Conservation (phyloP, 2,329 filamentous ascomycete species). For the Colletotrichum tabaci region DNA sequence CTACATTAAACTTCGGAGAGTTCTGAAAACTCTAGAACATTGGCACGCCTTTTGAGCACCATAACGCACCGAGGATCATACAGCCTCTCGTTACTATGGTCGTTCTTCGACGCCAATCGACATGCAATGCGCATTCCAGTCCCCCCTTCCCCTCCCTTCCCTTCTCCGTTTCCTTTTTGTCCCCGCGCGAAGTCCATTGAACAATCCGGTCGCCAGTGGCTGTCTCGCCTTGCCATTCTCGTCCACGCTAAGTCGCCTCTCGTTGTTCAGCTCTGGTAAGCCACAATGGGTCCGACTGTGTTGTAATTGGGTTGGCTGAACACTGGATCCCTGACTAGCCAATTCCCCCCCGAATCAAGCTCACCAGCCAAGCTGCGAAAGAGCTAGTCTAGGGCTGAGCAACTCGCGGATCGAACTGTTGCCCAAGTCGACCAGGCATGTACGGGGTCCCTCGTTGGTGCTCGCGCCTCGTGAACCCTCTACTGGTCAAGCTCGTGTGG, state of each 20-base stretch:
- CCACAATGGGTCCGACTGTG: constrained; percentile 44
- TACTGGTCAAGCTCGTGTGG: constrained; percentile 15
- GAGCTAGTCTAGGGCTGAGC: constrained; percentile 47
- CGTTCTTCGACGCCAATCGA: not conserved
- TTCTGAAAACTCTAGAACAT: not conserved
- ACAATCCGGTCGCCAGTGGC: constrained; percentile 1
- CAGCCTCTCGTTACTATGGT: not conserved
- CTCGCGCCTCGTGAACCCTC: constrained; percentile 9
- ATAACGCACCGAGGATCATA: too few relatives aligned
- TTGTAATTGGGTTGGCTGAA: constrained; percentile 47
- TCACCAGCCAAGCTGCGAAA: constrained; percentile 45
- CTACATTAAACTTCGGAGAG: not conserved
- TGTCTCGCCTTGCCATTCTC: constrained; percentile 14
- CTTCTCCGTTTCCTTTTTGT: not conserved
- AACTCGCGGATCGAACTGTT: constrained; percentile 16
- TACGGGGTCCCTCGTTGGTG: constrained; percentile 12
- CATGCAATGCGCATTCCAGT: not conserved
- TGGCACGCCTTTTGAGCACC: not conserved
- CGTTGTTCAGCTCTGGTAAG: constrained; percentile 56
- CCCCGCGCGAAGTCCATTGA: not conserved
- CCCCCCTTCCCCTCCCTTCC: constrained; percentile 18
- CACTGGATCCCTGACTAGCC: constrained; percentile 32
- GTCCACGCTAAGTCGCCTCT: constrained; percentile 26
- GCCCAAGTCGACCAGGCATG: constrained; percentile 16
- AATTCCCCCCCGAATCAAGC: constrained; percentile 47